Evolutionary conservation across 1,139 yeast genomes (phyloP), one percentile per base, ranked within the genome.

Genomic region (Saccharomyces hybrid): DNA sequence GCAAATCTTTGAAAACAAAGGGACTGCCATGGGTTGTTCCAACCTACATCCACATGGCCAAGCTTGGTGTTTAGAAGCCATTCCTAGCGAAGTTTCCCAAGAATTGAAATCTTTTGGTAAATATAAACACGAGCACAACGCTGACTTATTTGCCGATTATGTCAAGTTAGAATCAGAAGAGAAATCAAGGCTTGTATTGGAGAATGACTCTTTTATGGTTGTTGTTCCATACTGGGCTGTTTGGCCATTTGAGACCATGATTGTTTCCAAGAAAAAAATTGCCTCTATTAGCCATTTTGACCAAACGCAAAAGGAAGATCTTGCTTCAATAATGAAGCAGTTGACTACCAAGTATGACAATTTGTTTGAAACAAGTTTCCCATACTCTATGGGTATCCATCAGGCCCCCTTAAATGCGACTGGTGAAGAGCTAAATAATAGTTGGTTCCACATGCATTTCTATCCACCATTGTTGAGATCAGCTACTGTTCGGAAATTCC

Each of bases 221-320:
- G 82, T 85, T 14, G 89, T 86, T 12, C 91, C 93, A 51, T 86
- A 82, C 70, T 86, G 93, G 93, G 93, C 91, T 3, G 76, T 83
- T 51, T 86, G 93, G 91, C 93, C 93, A 6, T 86, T 84, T 68
- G 90, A 86, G 70, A 82, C 88, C 5, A 72, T 86, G 70, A 73
- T 86, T 46, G 71, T 85, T 8, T 68, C 88, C 26, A 81, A 81
- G 62, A 71, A 73, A 42, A 84, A 82, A 58, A 72, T 83, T 55
- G 71, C 77, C 38, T 80, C 84, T 27, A 67, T 84, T 21, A 71
- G 71, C 42, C 81, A 81, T 38, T 79, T 86, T 60, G 71, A 71
- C 28, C 75, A 71, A 3, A 71, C 73, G 57, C 83, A 85, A 60
- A 78, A 76, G 58, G 52, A 55, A 7, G 88, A 84, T 60, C 76